Evolutionary conservation across 2,329 filamentous ascomycete genomes (phyloP).

Genomic region (Fusarium sp.): DNA sequence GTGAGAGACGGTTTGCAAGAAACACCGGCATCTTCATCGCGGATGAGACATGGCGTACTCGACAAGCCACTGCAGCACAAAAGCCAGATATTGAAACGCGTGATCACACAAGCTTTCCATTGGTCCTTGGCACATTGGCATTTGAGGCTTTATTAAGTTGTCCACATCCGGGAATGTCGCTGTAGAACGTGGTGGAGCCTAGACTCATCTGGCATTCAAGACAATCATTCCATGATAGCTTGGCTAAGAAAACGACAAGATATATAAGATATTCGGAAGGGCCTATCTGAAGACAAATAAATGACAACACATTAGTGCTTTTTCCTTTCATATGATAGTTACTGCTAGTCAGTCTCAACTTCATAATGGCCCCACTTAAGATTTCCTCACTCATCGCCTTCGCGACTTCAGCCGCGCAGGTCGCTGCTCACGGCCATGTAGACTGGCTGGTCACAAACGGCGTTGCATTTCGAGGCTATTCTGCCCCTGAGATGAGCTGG

Average conservation of each 20-base stretch:
- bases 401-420: not conserved
- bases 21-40: not conserved
- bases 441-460: slow-evolving; percentile 40
- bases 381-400: not conserved
- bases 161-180: not conserved
- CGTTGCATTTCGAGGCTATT: slow-evolving; percentile 36
- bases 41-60: not conserved
- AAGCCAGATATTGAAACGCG: not conserved
- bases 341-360: not conserved
- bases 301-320: no score
- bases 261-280: not conserved
- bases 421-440: slow-evolving; percentile 36
- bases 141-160: not conserved
- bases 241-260: not conserved
- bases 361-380: slow-evolving; percentile 8
- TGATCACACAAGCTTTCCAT: not conserved
- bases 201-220: slow-evolving; percentile 1
- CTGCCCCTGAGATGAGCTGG: slow-evolving; percentile 36
- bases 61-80: not conserved
- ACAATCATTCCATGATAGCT: slow-evolving; percentile 6
- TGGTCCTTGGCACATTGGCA: not conserved
- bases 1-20: not conserved
- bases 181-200: slow-evolving; percentile 18
- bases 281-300: rapidly evolving
- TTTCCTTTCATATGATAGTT: not conserved